Base-by-base conservation (phyloP, 2,329 filamentous ascomycete species). In the Ceratocystis albifundus region DNA sequence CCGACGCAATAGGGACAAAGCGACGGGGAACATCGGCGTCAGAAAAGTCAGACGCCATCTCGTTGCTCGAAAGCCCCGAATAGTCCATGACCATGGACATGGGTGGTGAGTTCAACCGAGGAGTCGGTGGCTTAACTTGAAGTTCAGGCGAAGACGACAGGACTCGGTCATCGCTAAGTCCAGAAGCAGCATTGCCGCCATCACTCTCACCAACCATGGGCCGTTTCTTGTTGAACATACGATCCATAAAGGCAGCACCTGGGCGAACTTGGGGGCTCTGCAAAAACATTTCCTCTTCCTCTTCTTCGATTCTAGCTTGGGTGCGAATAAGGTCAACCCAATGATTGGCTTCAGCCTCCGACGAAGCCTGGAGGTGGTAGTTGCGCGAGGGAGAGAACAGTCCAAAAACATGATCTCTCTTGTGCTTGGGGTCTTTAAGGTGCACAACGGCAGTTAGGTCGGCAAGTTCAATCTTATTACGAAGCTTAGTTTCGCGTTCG, bases 301-400 rank as follows among this genome's bases (percentile, higher is more conserved):
- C 89, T 72, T 94, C 88, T 70, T 96, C 90, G 68, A 95, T 89
- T 66, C 89, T 85, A 20, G 91, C 89, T 71, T 94, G 87, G 66
- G 80, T 79, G 61, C 91, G 84, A 71, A 97, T 92, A 64, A 88
- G 77, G 30, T 89, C 81, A 20, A 96, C 89, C 94, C 94, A 99
- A 72, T 89, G 86, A 69, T 89, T 83, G 4, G 90, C 89, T 69
- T 96, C 92, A 67, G 84, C 79, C 63, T 85, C 82, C 3, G 83
- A 87, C 41, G 80, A 74, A 0, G 90, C 91, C 75, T 96, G 88
- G 68, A 99, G 85, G 72, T 96, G 91, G 76, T 88, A 96, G 77
- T 96, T 97, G 70, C 88, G 87, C 17, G 91, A 88, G 0, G 92
- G 89, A 0, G 91, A 93, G 76, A 96, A 99, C 59, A 97, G 82